Conservation (phyloP, 2,329 filamentous ascomycete genomes). For the Neonectria hederae region DNA sequence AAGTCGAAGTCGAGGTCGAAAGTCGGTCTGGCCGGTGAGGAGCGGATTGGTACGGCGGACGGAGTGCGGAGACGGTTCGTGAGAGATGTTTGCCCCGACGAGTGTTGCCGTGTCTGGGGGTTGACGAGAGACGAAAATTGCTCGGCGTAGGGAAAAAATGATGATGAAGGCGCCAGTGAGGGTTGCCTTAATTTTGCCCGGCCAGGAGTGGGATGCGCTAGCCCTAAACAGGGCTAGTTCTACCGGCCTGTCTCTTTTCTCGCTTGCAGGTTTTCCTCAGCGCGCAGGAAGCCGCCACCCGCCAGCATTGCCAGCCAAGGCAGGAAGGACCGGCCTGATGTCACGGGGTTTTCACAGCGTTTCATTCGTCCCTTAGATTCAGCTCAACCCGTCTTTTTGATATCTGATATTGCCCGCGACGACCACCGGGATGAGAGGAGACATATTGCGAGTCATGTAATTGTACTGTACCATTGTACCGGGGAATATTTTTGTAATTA, state of each 20-base stretch:
- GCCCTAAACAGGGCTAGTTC: conserved; percentile 38
- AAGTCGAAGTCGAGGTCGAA: conserved; percentile 16
- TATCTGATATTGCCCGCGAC: conserved; percentile 1
- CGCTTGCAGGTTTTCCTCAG: conserved; percentile 36
- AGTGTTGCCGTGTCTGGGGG: conserved; percentile 54
- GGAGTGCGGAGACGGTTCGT: conserved; percentile 33
- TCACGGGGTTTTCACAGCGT: conserved; percentile 21
- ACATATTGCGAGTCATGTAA: conserved; percentile 6
- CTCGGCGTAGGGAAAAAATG: conserved; percentile 52
- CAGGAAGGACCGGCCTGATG: conserved; percentile 1
- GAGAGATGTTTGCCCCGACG: conserved; percentile 48
- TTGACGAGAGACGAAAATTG: conserved; percentile 56
- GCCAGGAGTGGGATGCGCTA: conserved; percentile 55
- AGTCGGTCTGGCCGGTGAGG: conserved; percentile 6
- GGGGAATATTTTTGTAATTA: conserved; percentile 32
- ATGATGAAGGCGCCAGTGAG: conserved; percentile 50
- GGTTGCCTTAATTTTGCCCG: conserved; percentile 57
- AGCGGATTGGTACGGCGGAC: conserved; percentile 24
- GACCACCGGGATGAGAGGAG: background rate
- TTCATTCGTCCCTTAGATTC: conserved; percentile 16
- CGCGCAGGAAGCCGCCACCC: conserved; percentile 2
- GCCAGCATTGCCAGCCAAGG: background rate
- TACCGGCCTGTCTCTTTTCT: conserved; percentile 29
- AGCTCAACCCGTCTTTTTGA: conserved; percentile 9
- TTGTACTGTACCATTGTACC: conserved; percentile 11